Percentiles rank a stretch among this genome's conserved stretches.
Evolutionary conservation across 2,329 filamentous ascomycete genomes (phyloP).

Genomic region (Clonostachys rhizophaga): DNA sequence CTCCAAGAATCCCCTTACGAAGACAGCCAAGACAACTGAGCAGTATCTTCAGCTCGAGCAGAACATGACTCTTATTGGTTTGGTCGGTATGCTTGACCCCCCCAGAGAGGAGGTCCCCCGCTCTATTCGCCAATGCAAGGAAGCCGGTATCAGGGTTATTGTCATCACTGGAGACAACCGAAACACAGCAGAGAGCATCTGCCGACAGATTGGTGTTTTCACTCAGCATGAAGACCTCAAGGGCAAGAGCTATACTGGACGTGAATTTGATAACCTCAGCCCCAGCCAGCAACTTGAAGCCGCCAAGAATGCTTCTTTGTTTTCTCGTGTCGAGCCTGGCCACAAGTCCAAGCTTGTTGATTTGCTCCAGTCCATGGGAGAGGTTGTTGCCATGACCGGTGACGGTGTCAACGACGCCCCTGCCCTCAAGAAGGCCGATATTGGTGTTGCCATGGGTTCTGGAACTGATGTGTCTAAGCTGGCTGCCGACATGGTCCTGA

Average conservation of each 20-base stretch:
- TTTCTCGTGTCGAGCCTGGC: conserved; percentile 90
- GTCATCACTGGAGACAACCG: conserved; percentile 98
- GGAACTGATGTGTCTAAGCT: conserved; percentile 96
- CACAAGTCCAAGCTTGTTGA: conserved; percentile 99
- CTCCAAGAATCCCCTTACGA: conserved; percentile 62
- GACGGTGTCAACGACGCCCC: conserved; percentile 98
- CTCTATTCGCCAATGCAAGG: conserved; percentile 84
- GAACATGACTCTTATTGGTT: conserved; percentile 87
- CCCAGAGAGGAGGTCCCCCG: conserved; percentile 85
- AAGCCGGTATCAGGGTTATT: conserved; percentile 92
- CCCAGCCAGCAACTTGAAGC: conserved; percentile 77
- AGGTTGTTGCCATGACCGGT: conserved; percentile 98
- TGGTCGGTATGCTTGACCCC: conserved; percentile 95
- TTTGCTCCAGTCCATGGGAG: conserved; percentile 83
- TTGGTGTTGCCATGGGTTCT: conserved; percentile 97
- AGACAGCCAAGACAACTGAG: conserved; percentile 72
- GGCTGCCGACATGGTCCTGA: conserved; percentile 96
- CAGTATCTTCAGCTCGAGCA: conserved; percentile 89
- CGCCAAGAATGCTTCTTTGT: conserved; percentile 80
- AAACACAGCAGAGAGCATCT: conserved; percentile 96
- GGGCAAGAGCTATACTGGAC: conserved; percentile 92
- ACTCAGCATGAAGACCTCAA: conserved; percentile 72
- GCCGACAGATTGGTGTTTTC: conserved; percentile 94
- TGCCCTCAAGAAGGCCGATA: conserved; percentile 96
- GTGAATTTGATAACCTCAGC: conserved; percentile 85